Percentiles rank a stretch among this genome's conserved stretches.
phyloP scores from a whole-genome alignment of 768 basidiomycete genomes.

The Hydnomerulius pinastri region DNA sequence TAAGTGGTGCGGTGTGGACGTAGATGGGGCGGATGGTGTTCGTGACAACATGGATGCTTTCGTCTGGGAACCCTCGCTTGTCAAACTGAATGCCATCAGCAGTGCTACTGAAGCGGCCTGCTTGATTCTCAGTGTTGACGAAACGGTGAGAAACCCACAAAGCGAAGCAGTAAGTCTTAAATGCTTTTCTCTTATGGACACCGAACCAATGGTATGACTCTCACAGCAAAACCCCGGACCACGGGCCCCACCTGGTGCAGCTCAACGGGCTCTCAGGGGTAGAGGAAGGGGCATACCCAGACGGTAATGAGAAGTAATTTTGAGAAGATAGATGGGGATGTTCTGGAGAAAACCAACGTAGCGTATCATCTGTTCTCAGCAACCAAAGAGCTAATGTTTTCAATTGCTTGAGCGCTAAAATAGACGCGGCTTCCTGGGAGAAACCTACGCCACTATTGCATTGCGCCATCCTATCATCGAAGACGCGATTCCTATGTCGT shows the following conservation, averaged over 20 bases:
- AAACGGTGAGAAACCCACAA: slow-evolving; percentile 95
- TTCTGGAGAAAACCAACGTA: slow-evolving; percentile 13
- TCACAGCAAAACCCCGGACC: slow-evolving; percentile 82
- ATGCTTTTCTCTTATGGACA: background rate
- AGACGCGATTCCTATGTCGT: slow-evolving; percentile 19
- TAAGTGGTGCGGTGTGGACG: slow-evolving; percentile 92
- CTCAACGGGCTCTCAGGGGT: slow-evolving; percentile 82
- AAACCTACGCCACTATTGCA: background rate
- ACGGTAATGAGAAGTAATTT: slow-evolving; percentile 42
- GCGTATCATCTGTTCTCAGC: slow-evolving; percentile 22
- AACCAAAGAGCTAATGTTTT: slow-evolving; percentile 12
- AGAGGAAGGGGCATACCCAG: slow-evolving; percentile 82
- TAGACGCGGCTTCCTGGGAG: background rate
- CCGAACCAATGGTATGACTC: slow-evolving; percentile 19
- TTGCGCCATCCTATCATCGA: slow-evolving; percentile 27
- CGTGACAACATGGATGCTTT: slow-evolving; percentile 97
- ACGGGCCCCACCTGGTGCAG: slow-evolving; percentile 87
- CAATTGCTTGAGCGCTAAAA: background rate
- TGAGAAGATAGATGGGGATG: slow-evolving; percentile 15
- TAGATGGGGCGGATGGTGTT: slow-evolving; percentile 85
- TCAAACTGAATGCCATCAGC: slow-evolving; percentile 93
- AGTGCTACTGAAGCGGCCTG: slow-evolving; percentile 97
- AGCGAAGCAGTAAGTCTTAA: slow-evolving; percentile 80
- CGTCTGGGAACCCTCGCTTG: slow-evolving; percentile 96
- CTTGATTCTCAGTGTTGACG: slow-evolving; percentile 93